phyloP scores from a whole-genome alignment of 805 yeast genomes.

The Naumovozyma baii region DNA sequence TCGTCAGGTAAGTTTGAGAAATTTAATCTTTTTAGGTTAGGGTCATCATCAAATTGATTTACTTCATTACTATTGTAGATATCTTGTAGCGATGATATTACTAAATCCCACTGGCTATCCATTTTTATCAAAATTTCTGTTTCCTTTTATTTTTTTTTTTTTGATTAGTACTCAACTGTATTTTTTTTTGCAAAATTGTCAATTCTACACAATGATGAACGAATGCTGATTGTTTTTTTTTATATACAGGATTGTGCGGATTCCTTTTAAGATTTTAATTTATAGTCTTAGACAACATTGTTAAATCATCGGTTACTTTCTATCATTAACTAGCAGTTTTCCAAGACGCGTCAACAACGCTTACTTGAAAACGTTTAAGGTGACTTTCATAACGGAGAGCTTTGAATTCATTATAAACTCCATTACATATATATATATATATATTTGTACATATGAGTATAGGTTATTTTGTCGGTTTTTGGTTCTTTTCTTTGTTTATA shows the following conservation, averaged over 20 bases:
- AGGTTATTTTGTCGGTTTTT: neutral
- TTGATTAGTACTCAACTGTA: too few species aligned
- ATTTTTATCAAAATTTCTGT: slow-evolving; percentile 16
- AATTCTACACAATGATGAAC: too few species aligned
- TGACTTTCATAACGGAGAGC: neutral
- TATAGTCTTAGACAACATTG: neutral
- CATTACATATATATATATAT: neutral
- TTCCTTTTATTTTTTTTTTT: neutral
- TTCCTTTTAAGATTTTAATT: too few species aligned
- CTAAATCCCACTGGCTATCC: slow-evolving; percentile 63
- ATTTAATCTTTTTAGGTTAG: slow-evolving; percentile 22
- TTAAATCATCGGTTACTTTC: neutral
- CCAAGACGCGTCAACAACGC: neutral
- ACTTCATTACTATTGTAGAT: slow-evolving; percentile 54
- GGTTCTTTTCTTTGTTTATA: neutral
- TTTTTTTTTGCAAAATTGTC: too few species aligned
- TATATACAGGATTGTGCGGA: too few species aligned
- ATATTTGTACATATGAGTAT: neutral
- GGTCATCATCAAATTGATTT: slow-evolving; percentile 37
- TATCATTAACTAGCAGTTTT: neutral
- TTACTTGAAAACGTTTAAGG: neutral
- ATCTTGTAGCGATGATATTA: slow-evolving; percentile 58
- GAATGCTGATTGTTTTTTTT: too few species aligned
- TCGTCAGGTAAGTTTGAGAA: slow-evolving; percentile 29
- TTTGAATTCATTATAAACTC: neutral